Evolutionary conservation across 2,329 filamentous ascomycete genomes (phyloP).

Genomic region (Arthrobotrys megalospora): DNA sequence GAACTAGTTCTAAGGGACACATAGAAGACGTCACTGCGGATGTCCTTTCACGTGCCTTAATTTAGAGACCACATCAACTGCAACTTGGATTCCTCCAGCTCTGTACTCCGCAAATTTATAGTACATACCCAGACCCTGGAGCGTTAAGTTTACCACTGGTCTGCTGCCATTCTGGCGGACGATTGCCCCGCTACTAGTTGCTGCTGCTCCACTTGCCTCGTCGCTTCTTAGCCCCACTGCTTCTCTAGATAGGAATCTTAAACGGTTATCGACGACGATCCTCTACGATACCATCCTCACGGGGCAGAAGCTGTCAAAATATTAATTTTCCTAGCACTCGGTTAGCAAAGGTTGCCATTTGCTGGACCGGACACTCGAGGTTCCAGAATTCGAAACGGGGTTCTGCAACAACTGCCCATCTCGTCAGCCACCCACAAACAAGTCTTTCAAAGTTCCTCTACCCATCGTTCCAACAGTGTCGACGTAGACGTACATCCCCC

Average conservation of each 20-base stretch:
- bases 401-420: constrained; percentile 40
- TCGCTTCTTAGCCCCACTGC: constrained; percentile 53
- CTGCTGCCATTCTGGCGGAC: constrained; percentile 42
- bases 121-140: constrained; percentile 1
- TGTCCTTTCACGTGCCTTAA: constrained; percentile 50
- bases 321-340: constrained; percentile 54
- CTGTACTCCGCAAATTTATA: constrained; percentile 2
- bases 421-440: constrained; percentile 24
- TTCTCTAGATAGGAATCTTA: constrained; percentile 41
- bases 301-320: constrained; percentile 43
- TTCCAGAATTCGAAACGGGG: constrained; percentile 58
- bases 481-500: constrained; percentile 15
- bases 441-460: constrained; percentile 47
- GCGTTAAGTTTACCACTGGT: constrained; percentile 1
- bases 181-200: constrained; percentile 37
- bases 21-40: constrained; percentile 50
- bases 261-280: constrained; percentile 54
- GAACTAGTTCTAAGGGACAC: constrained; percentile 48
- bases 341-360: constrained; percentile 52
- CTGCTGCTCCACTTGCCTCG: constrained; percentile 56
- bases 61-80: constrained; percentile 21
- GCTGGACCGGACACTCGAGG: constrained; percentile 37
- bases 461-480: constrained; percentile 16
- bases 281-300: constrained; percentile 27
- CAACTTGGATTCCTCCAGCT: constrained; percentile 26